Evolutionary conservation across 306 rosid species (phyloP).

Genomic region (Ceratonia siliqua): DNA sequence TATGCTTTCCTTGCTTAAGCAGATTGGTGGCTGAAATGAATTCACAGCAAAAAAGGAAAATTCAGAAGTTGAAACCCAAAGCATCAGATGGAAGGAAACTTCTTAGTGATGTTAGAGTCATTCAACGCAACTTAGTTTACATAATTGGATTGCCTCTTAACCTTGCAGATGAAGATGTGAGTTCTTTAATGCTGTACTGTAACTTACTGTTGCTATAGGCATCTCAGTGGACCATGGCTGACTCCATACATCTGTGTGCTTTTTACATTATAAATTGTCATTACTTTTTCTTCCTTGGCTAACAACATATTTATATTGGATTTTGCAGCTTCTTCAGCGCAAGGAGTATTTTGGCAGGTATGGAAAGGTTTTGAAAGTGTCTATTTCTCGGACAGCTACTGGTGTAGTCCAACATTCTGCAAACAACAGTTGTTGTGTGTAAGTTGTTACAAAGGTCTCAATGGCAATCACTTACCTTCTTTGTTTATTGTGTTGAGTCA

Average conservation of each 20-base stretch:
- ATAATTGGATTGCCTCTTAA: slow-evolving; percentile 59
- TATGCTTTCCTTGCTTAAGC: slow-evolving; percentile 27
- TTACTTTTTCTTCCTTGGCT: slow-evolving; percentile 8
- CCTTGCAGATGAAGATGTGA: slow-evolving; percentile 57
- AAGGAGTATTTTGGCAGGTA: slow-evolving; percentile 59
- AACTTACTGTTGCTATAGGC: slow-evolving; percentile 33
- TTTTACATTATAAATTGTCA: slow-evolving; percentile 20
- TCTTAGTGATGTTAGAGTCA: slow-evolving; percentile 57
- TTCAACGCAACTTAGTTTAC: slow-evolving; percentile 57
- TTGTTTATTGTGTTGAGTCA: slow-evolving; percentile 1
- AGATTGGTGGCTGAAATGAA: slow-evolving; percentile 62
- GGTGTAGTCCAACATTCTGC: slow-evolving; percentile 58
- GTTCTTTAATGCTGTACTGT: slow-evolving; percentile 27
- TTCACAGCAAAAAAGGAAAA: slow-evolving; percentile 42
- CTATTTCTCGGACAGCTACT: slow-evolving; percentile 51
- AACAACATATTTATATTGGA: slow-evolving; percentile 22
- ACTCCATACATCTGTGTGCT: neutral
- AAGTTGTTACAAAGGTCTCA: slow-evolving; percentile 36
- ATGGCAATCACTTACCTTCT: neutral
- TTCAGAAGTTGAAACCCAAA: slow-evolving; percentile 51
- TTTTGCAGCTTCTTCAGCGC: slow-evolving; percentile 52
- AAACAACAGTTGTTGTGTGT: slow-evolving; percentile 61
- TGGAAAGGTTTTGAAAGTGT: slow-evolving; percentile 57
- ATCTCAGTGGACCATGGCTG: slow-evolving; percentile 17
- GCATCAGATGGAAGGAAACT: slow-evolving; percentile 53